A percentile compares a stretch with the other conserved stretches of the same genome.
phyloP scores from a whole-genome alignment of 148 eudicot genomes.

The Rhododendron vialii region DNA sequence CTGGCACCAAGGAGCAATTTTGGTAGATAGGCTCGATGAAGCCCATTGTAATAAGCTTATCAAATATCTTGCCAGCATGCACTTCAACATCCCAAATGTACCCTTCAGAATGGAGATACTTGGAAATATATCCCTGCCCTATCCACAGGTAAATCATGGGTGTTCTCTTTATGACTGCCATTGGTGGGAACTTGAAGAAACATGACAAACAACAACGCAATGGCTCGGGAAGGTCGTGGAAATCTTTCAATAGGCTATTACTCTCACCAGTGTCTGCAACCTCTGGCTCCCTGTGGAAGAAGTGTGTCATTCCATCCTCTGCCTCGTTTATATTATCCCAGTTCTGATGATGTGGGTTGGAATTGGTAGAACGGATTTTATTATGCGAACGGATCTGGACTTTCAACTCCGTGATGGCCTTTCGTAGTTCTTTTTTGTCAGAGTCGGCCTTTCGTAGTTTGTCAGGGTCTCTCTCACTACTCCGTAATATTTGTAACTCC shows the following conservation, averaged over 20 bases:
- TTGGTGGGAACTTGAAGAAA: neutral
- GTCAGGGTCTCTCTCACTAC: neutral
- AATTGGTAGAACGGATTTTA: neutral
- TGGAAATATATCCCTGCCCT: neutral
- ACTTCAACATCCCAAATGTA: neutral
- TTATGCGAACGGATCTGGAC: neutral
- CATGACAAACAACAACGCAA: neutral
- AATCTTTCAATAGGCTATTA: too few species aligned
- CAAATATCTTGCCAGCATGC: constrained; percentile 11
- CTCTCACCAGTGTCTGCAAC: neutral
- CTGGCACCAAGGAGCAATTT: too few species aligned
- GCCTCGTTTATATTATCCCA: neutral
- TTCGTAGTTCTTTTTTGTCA: neutral
- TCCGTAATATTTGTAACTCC: neutral
- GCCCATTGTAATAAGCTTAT: constrained; percentile 14
- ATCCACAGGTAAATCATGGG: neutral
- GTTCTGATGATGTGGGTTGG: neutral
- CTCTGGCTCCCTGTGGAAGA: neutral
- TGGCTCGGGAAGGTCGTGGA: neutral
- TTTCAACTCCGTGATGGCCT: neutral
- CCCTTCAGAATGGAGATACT: too few species aligned
- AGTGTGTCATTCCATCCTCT: neutral
- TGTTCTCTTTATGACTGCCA: neutral
- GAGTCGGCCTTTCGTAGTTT: too few species aligned
- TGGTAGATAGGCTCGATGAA: constrained; percentile 15